Evolutionary conservation across 768 basidiomycete genomes (phyloP).

Genomic region (Tricholoma terreum): DNA sequence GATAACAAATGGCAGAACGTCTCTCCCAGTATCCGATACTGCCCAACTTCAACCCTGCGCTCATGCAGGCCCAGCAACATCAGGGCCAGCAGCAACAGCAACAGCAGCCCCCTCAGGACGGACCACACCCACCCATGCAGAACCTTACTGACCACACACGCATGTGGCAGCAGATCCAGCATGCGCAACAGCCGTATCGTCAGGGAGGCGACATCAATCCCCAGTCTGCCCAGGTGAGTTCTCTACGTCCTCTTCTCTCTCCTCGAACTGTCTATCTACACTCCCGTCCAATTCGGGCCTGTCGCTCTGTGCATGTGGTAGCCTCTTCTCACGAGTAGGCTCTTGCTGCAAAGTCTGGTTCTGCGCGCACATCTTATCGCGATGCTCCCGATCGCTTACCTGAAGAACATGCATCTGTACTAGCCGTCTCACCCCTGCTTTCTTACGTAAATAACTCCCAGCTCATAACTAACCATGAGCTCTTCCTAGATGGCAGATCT

Average conservation of each 20-base stretch:
- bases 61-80: constrained; percentile 45
- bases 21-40: constrained; percentile 53
- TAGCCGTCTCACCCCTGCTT: constrained; percentile 15
- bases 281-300: constrained; percentile 9
- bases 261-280: neutral
- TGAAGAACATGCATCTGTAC: constrained; percentile 1
- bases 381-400: constrained; percentile 7
- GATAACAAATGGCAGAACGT: constrained; percentile 59
- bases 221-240: constrained; percentile 46
- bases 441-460: constrained; percentile 18
- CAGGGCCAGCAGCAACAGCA: constrained; percentile 41
- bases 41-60: constrained; percentile 43
- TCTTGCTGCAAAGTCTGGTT: constrained; percentile 10
- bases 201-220: constrained; percentile 39
- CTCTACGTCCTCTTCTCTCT: constrained; percentile 1
- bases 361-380: constrained; percentile 8
- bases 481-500: constrained; percentile 43
- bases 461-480: constrained; percentile 21
- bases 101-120: constrained; percentile 40
- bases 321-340: constrained; percentile 6
- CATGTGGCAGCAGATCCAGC: constrained; percentile 59
- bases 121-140: constrained; percentile 34
- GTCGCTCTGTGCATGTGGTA: constrained; percentile 2
- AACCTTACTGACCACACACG: constrained; percentile 49
- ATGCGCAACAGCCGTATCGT: constrained; percentile 42